Conservation (phyloP, 257 asterid genomes). For the Salvia hispanica region DNA sequence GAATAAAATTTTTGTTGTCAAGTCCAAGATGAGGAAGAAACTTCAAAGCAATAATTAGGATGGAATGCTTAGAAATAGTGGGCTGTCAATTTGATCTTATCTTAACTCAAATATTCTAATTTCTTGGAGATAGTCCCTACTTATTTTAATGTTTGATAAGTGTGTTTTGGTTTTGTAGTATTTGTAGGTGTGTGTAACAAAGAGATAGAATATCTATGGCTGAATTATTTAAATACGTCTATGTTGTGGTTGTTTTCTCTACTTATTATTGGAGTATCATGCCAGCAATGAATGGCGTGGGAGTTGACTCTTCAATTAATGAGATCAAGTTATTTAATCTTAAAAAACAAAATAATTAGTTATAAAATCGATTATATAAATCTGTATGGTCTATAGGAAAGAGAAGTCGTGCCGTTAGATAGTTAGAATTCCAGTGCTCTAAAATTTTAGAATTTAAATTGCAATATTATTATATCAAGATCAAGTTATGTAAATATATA, state of each 20-base stretch:
- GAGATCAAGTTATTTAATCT: background rate
- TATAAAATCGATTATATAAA: too few species aligned
- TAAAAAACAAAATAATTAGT: too few species aligned
- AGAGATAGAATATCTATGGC: background rate
- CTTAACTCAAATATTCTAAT: slow-evolving; percentile 9
- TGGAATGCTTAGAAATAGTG: background rate
- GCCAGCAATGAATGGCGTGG: background rate
- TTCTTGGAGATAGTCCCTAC: slow-evolving; percentile 20
- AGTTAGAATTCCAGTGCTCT: background rate
- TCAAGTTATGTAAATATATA: too few species aligned
- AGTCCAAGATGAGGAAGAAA: slow-evolving; percentile 20
- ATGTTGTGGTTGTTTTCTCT: background rate
- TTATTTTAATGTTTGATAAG: slow-evolving; percentile 1
- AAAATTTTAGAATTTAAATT: too few species aligned
- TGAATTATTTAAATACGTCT: background rate
- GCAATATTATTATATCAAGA: too few species aligned
- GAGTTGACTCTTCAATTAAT: slow-evolving; percentile 28
- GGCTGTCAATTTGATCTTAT: slow-evolving; percentile 33
- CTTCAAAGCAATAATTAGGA: slow-evolving; percentile 11
- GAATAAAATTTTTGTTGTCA: background rate
- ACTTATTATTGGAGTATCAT: slow-evolving; percentile 12
- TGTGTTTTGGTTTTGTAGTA: slow-evolving; percentile 6
- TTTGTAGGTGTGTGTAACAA: background rate
- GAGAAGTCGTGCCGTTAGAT: background rate
- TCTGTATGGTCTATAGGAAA: background rate